phyloP scores from a whole-genome alignment of 345 rosid genomes.

The Brassica cretica region DNA sequence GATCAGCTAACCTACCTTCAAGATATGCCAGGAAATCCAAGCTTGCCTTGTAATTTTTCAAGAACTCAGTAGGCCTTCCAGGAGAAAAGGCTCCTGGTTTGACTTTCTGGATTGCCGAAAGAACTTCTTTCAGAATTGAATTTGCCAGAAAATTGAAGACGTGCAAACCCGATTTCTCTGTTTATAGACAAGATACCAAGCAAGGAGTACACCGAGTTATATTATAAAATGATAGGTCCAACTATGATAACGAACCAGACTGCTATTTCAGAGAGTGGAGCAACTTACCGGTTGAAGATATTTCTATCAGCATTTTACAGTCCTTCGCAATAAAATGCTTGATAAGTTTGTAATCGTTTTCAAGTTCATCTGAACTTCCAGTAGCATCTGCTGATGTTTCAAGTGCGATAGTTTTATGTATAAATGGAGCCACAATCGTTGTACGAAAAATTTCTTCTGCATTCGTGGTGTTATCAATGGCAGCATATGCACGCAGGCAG shows the following conservation, averaged over 20 bases:
- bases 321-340: constrained; percentile 63
- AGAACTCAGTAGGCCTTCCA: constrained; percentile 92
- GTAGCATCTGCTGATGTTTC: constrained; percentile 49
- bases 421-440: constrained; percentile 68
- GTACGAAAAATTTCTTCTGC: constrained; percentile 92
- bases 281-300: constrained; percentile 73
- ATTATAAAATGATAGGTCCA: background rate
- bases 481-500: constrained; percentile 96
- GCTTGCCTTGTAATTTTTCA: constrained; percentile 90
- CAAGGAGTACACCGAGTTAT: constrained; percentile 14
- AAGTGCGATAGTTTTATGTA: constrained; percentile 63
- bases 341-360: constrained; percentile 71
- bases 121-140: constrained; percentile 93
- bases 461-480: constrained; percentile 69
- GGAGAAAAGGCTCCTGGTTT: constrained; percentile 99
- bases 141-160: constrained; percentile 94
- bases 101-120: constrained; percentile 78
- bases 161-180: constrained; percentile 96
- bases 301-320: constrained; percentile 82
- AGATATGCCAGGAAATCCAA: constrained; percentile 79
- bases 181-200: constrained; percentile 17
- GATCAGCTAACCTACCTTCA: constrained; percentile 68
- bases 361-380: constrained; percentile 73
- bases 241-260: background rate
- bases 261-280: background rate